phyloP scores from a whole-genome alignment of 805 yeast genomes.

The Wickerhamomyces silvicola region DNA sequence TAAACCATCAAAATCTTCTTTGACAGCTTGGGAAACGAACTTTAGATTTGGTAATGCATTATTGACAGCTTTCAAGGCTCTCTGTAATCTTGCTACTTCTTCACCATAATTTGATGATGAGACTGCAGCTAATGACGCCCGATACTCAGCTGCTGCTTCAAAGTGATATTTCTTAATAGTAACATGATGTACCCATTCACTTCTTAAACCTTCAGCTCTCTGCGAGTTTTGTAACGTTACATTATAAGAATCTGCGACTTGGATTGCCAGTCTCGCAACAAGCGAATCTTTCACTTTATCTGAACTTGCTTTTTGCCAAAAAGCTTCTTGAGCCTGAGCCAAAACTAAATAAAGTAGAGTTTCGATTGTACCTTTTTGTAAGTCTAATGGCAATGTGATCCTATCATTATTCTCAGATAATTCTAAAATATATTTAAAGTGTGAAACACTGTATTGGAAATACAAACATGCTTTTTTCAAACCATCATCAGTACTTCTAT shows the following conservation, averaged over 20 bases:
- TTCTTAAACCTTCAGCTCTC: constrained; percentile 42
- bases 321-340: constrained; percentile 84
- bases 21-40: constrained; percentile 36
- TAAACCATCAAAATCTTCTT: constrained; percentile 50
- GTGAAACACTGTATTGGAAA: constrained; percentile 66
- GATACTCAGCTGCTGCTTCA: constrained; percentile 60
- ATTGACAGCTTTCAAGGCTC: constrained; percentile 33
- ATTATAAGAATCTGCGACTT: constrained; percentile 52
- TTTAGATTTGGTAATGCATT: constrained; percentile 33
- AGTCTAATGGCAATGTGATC: constrained; percentile 34
- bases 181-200: constrained; percentile 63
- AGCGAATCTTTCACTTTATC: constrained; percentile 48
- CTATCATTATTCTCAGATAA: constrained; percentile 12
- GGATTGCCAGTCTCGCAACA: constrained; percentile 58
- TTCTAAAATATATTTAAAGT: constrained; percentile 36
- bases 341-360: constrained; percentile 49
- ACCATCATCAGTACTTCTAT: constrained; percentile 42
- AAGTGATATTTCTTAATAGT: constrained; percentile 59
- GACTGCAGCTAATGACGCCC: constrained; percentile 48
- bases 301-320: constrained; percentile 68
- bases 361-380: constrained; percentile 43
- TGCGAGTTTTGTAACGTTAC: constrained; percentile 37
- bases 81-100: constrained; percentile 53
- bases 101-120: constrained; percentile 56
- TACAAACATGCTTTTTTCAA: constrained; percentile 54